Evolutionary conservation across 1,284 basidiomycete species (phyloP), one percentile per base, ranked within the genome.

Genomic region (Pseudozyma sp.): DNA sequence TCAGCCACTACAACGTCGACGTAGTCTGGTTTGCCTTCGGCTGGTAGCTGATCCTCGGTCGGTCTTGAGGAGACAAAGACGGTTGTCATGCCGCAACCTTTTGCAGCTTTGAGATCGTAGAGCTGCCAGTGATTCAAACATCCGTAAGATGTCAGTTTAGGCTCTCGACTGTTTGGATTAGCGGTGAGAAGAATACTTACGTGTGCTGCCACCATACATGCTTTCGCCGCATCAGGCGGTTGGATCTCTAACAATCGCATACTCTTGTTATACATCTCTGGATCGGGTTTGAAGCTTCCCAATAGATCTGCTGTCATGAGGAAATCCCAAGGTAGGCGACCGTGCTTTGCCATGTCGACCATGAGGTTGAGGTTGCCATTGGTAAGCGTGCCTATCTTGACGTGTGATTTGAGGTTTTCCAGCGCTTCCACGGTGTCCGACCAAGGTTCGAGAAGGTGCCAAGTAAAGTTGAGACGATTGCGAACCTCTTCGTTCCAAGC

Each of bases 371-470:
- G 53, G 34, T 72, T 72, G 43, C 70, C 63, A 39, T 72, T 67
- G 12, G 64, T 72, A 12, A 72, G 42, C 9, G 70, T 67, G 2
- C 70, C 70, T 35, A 67, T 36, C 38, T 63, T 60, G 57, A 59
- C 58, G 3, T 25, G 39, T 2, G 40, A 14, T 6, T 52, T 44
- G 48, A 67, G 57, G 2, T 19, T 25, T 12, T 59, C 8, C 16
- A 72, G 10, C 2, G 42, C 68, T 5, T 21, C 39, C 0, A 70
- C 59, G 19, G 70, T 56, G 42, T 72, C 70, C 4, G 59, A 25
- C 70, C 70, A 72, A 2, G 70, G 64, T 34, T 62, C 59, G 47
- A 72, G 60, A 19, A 65, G 12, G 21, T 72, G 70, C 63, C 70
- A 72, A 21, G 59, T 50, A 21, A 53, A 53, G 21, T 62, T 72